These are phyloP conservation scores for Chiua sp. DNA, from an alignment of 1,284 basidiomycete genomes.

Conservation along the genomic window DNA sequence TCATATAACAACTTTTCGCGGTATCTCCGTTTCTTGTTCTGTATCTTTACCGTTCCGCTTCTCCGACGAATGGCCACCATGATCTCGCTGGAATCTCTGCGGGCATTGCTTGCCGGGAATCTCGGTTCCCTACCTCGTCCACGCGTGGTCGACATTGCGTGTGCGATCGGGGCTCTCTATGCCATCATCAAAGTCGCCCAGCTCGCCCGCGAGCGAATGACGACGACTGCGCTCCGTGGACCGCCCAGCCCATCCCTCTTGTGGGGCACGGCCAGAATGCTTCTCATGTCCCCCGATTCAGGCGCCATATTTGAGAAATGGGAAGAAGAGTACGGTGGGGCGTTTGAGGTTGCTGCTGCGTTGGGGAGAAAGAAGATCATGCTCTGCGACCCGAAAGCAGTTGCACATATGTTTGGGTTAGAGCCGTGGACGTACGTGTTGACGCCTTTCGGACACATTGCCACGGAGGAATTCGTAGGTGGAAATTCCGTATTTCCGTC, in stretches of 20 bases:
- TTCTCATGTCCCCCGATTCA: conserved; percentile 19
- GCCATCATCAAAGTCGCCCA: conserved; percentile 15
- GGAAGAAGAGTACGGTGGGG: conserved; percentile 53
- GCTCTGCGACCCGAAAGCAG: conserved; percentile 59
- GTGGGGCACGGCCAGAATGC: conserved; percentile 28
- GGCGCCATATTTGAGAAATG: conserved; percentile 34
- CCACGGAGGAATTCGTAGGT: conserved; percentile 26
- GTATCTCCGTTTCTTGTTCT: background rate
- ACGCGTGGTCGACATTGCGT: conserved; percentile 2
- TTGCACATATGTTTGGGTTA: conserved; percentile 54
- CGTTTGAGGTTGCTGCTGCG: conserved; percentile 45
- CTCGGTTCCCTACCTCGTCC: background rate
- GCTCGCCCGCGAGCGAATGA: conserved; percentile 9
- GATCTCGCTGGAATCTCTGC: conserved; percentile 4
- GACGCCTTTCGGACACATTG: conserved; percentile 2
- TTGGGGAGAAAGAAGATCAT: conserved; percentile 49
- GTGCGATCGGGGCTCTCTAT: conserved; percentile 17
- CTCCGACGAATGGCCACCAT: background rate
- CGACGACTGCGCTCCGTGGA: conserved; percentile 38
- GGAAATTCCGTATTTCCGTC: background rate
- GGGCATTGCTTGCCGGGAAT: background rate
- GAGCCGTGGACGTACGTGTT: conserved; percentile 45
- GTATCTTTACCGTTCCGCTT: background rate
- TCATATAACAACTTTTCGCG: background rate
- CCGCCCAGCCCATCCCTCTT: conserved; percentile 35